Percentiles rank a stretch among this genome's conserved stretches.
phyloP scores from a whole-genome alignment of 208 protist genomes.

The Wallacemonas collosoma region DNA sequence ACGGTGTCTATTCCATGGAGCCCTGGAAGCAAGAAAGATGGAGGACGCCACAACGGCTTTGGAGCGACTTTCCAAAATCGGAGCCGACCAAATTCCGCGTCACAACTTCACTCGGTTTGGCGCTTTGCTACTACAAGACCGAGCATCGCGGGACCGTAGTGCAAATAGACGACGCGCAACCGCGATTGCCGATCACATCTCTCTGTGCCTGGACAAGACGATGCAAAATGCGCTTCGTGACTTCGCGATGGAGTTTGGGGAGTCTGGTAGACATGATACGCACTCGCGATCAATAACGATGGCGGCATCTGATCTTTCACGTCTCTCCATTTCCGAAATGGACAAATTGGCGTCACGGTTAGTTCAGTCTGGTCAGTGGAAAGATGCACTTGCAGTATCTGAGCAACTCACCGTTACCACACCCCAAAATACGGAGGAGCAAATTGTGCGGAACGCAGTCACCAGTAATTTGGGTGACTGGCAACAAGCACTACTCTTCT shows the following conservation, averaged over 20 bases:
- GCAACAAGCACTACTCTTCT: conserved; percentile 41
- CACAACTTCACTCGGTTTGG: conserved; percentile 11
- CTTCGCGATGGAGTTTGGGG: conserved; percentile 11
- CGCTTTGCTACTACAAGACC: not conserved
- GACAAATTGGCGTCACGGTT: conserved; percentile 27
- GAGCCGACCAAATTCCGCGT: conserved; percentile 16
- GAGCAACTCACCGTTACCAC: conserved; percentile 23
- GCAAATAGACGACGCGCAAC: conserved; percentile 18
- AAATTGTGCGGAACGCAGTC: conserved; percentile 32
- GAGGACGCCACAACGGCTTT: conserved; percentile 24
- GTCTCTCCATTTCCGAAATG: conserved; percentile 21
- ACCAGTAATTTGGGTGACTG: conserved; percentile 25
- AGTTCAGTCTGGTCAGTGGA: conserved; percentile 31
- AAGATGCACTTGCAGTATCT: conserved; percentile 28
- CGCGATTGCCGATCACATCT: conserved; percentile 15
- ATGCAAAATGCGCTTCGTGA: not conserved
- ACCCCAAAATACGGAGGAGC: conserved; percentile 26
- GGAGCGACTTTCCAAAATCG: conserved; percentile 21
- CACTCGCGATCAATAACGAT: not conserved
- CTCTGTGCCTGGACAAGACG: not conserved
- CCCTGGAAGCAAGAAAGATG: conserved; percentile 12
- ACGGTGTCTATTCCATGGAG: conserved; percentile 26
- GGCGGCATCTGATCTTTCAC: not conserved
- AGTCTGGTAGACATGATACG: not conserved
- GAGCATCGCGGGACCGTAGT: conserved; percentile 18